Percentiles rank a stretch among this genome's conserved stretches.
These are phyloP conservation scores for Brassica carinata DNA, from an alignment of 345 rosid species.

Conservation along the genomic window DNA sequence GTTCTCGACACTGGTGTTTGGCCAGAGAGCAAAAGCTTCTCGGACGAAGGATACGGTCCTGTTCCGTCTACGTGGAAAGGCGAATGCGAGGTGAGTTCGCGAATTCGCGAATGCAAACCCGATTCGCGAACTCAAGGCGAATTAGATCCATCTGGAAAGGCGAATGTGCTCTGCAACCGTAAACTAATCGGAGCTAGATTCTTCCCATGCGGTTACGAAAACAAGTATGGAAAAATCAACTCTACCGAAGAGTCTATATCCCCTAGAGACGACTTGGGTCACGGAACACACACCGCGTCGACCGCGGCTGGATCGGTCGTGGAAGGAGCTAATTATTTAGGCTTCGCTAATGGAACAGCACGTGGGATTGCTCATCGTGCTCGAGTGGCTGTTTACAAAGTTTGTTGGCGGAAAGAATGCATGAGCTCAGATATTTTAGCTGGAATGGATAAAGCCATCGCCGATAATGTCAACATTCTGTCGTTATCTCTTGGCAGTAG, in stretches of 20 bases:
- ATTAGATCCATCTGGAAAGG: no score
- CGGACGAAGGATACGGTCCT: slow-evolving; percentile 54
- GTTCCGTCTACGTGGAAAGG: slow-evolving; percentile 68
- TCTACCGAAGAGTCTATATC: no score
- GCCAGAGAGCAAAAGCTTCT: slow-evolving; percentile 62
- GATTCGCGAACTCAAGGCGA: no score
- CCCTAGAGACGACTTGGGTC: slow-evolving; percentile 69
- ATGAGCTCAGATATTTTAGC: slow-evolving; percentile 58
- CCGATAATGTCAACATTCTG: slow-evolving; percentile 57
- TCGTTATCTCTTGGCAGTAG: slow-evolving; percentile 63
- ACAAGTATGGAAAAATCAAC: slow-evolving; percentile 51
- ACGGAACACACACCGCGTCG: slow-evolving; percentile 70
- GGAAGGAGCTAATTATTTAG: slow-evolving; percentile 55
- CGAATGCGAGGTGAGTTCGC: no score
- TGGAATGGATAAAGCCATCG: slow-evolving; percentile 57
- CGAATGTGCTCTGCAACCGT: slow-evolving; percentile 57
- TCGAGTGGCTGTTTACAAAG: slow-evolving; percentile 60
- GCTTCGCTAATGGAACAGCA: slow-evolving; percentile 67
- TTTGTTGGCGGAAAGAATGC: slow-evolving; percentile 68
- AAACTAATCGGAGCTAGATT: slow-evolving; percentile 67
- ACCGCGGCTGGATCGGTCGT: slow-evolving; percentile 74
- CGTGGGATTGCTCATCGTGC: slow-evolving; percentile 68
- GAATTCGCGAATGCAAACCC: no score
- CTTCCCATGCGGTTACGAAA: slow-evolving; percentile 61
- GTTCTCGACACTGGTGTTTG: slow-evolving; percentile 62